phyloP scores from a whole-genome alignment of 2,329 filamentous ascomycete genomes.

The Sarocladiaceae sp. region DNA sequence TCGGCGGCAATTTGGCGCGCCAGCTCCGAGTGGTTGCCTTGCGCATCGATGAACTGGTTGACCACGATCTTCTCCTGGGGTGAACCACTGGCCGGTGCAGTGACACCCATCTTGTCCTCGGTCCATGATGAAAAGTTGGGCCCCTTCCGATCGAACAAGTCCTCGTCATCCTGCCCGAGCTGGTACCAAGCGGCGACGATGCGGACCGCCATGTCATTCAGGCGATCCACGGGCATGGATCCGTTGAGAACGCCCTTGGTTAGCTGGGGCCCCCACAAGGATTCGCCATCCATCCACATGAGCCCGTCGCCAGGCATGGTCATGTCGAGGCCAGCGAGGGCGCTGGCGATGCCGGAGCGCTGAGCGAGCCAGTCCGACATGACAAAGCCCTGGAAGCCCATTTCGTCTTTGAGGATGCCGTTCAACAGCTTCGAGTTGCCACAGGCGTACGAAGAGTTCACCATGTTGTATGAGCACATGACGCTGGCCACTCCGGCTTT shows the following conservation, averaged over 20 bases:
- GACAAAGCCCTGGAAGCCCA: conserved; percentile 64
- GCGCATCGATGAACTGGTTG: conserved; percentile 63
- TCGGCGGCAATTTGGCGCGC: conserved; percentile 50
- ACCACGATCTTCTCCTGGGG: conserved; percentile 38
- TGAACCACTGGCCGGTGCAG: conserved; percentile 45
- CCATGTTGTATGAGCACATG: conserved; percentile 74
- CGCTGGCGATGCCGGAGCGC: conserved; percentile 48
- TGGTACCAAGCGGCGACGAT: conserved; percentile 90
- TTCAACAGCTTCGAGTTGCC: conserved; percentile 62
- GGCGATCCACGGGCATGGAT: conserved; percentile 68
- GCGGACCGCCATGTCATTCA: conserved; percentile 84
- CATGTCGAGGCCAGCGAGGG: conserved; percentile 59
- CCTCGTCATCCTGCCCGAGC: conserved; percentile 64
- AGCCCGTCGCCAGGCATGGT: conserved; percentile 64
- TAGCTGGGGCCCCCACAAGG: conserved; percentile 74
- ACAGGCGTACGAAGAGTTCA: conserved; percentile 57
- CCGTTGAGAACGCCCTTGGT: conserved; percentile 74
- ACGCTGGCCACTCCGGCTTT: conserved; percentile 67
- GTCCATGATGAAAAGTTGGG: conserved; percentile 79
- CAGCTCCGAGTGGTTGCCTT: conserved; percentile 42
- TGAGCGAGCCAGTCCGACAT: conserved; percentile 63
- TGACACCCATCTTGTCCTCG: conserved; percentile 42
- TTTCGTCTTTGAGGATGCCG: conserved; percentile 62
- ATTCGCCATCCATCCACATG: conserved; percentile 61
- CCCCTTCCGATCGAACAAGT: conserved; percentile 64